Evolutionary conservation across 108 stramenopile genomes (phyloP), one percentile per base, ranked within the genome.

Genomic region (Discostella stelligeroides): DNA sequence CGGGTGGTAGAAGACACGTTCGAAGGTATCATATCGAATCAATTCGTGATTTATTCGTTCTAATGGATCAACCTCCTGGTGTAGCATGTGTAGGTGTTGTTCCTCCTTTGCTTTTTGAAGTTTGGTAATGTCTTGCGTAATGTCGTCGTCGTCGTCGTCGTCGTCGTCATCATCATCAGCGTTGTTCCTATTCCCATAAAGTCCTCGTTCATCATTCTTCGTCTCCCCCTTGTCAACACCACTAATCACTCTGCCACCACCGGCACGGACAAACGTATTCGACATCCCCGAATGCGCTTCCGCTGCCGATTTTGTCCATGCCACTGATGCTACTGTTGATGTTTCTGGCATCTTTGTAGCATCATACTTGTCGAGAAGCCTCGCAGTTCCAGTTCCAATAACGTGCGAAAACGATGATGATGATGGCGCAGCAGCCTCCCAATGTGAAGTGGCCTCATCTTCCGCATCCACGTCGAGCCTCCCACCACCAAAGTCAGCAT

Each of bases 361-460:
- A 24, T 65, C 51, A 15, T 34, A 29, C 21, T 45, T 21, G 1
- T 43, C 18, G 17, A 29, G 24, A 40, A 47, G 3, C 45, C 51
- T 23, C 53, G 23, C 20, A 20, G 28, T 15, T 43, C 29, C 41
- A 54, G 61, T 43, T 17, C 42, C n/a, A n/a, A n/a, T n/a, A n/a
- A n/a, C n/a, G n/a, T n/a, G n/a, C n/a, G n/a, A n/a, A n/a, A n/a
- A n/a, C n/a, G n/a, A n/a, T n/a, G n/a, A n/a, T 61, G 34, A 17
- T n/a, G 29, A 38, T 49, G 53, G 25, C 21, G 63, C n/a, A 65
- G 14, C 18, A 51, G 25, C 37, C 30, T 72, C 41, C 88, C 89
- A 94, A 57, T 94, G 92, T 41, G 80, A 76, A 6, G 88, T 89
- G n/a, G 88, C 93, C 63, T 92, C 90, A 8, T 95, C 90, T 73